These are phyloP conservation scores for Pyronema domesticum DNA, from an alignment of 495 filamentous ascomycete genomes.

Conservation along the genomic window DNA sequence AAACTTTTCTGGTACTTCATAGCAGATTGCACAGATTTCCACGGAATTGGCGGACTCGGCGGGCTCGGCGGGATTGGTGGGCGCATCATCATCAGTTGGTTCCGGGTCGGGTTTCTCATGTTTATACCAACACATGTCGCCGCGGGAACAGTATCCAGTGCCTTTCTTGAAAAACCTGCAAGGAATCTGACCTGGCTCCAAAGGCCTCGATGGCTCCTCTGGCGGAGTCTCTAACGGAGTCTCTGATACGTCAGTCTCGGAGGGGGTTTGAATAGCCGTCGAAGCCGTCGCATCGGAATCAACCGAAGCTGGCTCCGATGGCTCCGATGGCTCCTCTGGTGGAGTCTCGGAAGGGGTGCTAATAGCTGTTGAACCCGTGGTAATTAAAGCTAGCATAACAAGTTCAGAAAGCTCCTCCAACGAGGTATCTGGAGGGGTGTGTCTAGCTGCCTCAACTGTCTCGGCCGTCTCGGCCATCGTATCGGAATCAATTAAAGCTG, in stretches of 20 bases:
- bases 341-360: neutral
- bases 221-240: neutral
- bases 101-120: constrained; percentile 4
- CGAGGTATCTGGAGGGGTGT: too few species aligned
- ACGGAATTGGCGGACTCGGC: neutral
- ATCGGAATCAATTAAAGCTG: too few species aligned
- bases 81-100: neutral
- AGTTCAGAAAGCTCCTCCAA: too few species aligned
- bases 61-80: neutral
- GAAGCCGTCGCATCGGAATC: neutral
- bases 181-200: neutral
- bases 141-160: constrained; percentile 18
- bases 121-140: constrained; percentile 13
- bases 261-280: neutral
- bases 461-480: too few species aligned
- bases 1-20: constrained; percentile 19
- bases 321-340: neutral
- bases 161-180: constrained; percentile 13
- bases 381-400: too few species aligned
- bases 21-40: constrained; percentile 21
- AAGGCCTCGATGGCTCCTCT: neutral
- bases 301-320: neutral
- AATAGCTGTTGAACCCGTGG: too few species aligned
- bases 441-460: too few species aligned
- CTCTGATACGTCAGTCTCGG: constrained; percentile 11